A percentile compares a stretch with the other conserved stretches of the same genome.
Evolutionary conservation across 1,284 basidiomycete genomes (phyloP).

Genomic region (Omphalotus olearius): DNA sequence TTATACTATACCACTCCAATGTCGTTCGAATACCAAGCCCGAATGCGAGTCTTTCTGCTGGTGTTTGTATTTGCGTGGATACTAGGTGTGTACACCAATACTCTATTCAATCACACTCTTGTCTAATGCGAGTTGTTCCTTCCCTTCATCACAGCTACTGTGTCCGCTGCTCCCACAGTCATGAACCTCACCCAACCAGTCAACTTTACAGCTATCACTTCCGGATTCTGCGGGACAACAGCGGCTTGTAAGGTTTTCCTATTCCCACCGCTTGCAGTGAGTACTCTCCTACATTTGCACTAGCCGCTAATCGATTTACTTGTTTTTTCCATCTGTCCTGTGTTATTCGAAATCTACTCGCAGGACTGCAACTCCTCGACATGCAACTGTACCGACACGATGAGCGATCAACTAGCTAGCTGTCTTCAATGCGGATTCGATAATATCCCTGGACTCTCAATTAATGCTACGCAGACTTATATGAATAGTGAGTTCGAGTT

Average conservation of each 20-base stretch:
- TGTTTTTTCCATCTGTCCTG: too few species aligned
- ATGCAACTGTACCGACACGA: constrained; percentile 3
- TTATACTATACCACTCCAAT: too few species aligned
- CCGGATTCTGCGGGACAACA: constrained; percentile 2
- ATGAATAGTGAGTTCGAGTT: neutral
- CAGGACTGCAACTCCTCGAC: constrained; percentile 4
- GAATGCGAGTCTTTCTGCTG: too few species aligned
- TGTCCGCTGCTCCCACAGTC: too few species aligned
- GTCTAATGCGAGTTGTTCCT: too few species aligned
- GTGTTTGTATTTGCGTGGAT: too few species aligned
- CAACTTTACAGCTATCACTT: constrained; percentile 3
- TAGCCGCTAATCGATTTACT: neutral
- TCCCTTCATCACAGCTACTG: too few species aligned
- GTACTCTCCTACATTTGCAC: neutral
- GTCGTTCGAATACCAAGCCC: too few species aligned
- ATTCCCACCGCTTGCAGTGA: neutral
- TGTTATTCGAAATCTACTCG: neutral
- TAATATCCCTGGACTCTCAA: neutral
- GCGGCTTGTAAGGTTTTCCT: neutral
- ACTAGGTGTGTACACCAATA: too few species aligned
- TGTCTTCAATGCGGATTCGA: constrained; percentile 8
- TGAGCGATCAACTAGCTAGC: neutral
- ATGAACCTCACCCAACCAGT: neutral
- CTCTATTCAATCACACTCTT: too few species aligned
- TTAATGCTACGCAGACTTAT: neutral